Evolutionary conservation across 345 rosid species (phyloP).

Genomic region (Melastoma malabathricum): DNA sequence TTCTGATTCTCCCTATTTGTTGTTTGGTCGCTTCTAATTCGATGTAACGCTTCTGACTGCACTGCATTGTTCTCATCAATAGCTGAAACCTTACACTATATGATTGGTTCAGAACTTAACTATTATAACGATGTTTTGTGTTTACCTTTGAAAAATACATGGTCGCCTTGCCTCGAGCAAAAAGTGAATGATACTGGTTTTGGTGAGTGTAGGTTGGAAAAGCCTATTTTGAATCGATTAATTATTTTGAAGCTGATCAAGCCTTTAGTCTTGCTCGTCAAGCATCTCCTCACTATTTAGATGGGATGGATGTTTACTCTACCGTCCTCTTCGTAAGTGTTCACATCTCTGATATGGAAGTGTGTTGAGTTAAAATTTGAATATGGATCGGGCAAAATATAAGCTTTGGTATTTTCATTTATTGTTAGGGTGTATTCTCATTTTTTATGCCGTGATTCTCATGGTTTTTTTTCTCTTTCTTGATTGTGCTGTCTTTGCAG

Average conservation of each 20-base stretch:
- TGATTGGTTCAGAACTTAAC: too few relatives aligned
- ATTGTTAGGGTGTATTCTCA: not conserved
- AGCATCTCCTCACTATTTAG: slow-evolving; percentile 77
- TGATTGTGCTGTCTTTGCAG: slow-evolving; percentile 24
- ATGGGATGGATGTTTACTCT: slow-evolving; percentile 92
- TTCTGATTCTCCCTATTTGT: not conserved
- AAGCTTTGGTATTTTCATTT: not conserved
- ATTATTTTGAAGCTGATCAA: slow-evolving; percentile 85
- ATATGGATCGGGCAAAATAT: not conserved
- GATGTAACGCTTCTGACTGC: too few relatives aligned
- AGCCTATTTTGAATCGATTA: slow-evolving; percentile 74
- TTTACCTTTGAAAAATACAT: not conserved
- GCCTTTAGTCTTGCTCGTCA: slow-evolving; percentile 74
- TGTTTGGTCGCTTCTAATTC: too few relatives aligned
- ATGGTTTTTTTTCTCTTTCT: slow-evolving; percentile 1
- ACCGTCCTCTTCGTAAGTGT: slow-evolving; percentile 82
- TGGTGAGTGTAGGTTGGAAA: slow-evolving; percentile 59
- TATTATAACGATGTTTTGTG: not conserved
- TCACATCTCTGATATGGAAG: slow-evolving; percentile 5
- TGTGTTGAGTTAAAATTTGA: slow-evolving; percentile 1
- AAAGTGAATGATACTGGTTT: not conserved
- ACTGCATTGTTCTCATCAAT: too few relatives aligned
- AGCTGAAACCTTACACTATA: too few relatives aligned
- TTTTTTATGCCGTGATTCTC: not conserved
- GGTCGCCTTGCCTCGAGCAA: too few relatives aligned